Base-by-base conservation (phyloP, 2,329 filamentous ascomycete genomes). In the Pseudogymnoascus verrucosus region DNA sequence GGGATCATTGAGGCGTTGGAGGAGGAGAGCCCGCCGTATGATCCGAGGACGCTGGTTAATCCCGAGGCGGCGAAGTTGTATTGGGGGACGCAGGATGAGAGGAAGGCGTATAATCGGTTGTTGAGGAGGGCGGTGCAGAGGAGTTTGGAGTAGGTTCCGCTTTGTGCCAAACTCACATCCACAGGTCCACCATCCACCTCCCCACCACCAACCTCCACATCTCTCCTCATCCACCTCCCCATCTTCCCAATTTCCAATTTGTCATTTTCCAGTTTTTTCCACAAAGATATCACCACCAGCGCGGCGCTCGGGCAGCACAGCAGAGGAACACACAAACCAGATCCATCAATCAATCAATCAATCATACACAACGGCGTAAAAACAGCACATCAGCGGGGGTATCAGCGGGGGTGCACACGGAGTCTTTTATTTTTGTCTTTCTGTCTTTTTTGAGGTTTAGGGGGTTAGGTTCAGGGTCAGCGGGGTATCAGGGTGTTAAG, bases 11-110 rank as follows among this genome's bases (percentile, higher is more conserved):
- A 84, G 5, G 83, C 88, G 0, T 80, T 98, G n/a, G 92, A 97
- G 72, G 93, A 98, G 63, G 91, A 96, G 65, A 82, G 86, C 1
- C 91, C 93, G 0, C 88, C 89, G 0, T 98, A 96, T 72, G 95
- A 99, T 72, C 95, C 95, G 0, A 84, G 93, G 54, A 93, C 90
- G 10, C 84, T 91, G 34, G 91, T 98, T 39, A 89, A 96, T 67
- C 89, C 87, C 0, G 93, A 96, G 71, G 92, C 93, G 1, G 88
- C 89, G 42, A 90, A 87, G 74, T 79, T 98, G 54, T 95, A 89
- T 72, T 99, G 95, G 93, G 92, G 92, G 2, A 82, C 82, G 3
- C 77, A 84, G 0, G 88, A 92, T 2, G 88, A 93, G 62, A 89
- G 90, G 73, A 96, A 93, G 76, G 77, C 85, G 68, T 98, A 98